Evolutionary conservation across 108 stramenopile species (phyloP).

Genomic region (Stephanodiscus minutulus): DNA sequence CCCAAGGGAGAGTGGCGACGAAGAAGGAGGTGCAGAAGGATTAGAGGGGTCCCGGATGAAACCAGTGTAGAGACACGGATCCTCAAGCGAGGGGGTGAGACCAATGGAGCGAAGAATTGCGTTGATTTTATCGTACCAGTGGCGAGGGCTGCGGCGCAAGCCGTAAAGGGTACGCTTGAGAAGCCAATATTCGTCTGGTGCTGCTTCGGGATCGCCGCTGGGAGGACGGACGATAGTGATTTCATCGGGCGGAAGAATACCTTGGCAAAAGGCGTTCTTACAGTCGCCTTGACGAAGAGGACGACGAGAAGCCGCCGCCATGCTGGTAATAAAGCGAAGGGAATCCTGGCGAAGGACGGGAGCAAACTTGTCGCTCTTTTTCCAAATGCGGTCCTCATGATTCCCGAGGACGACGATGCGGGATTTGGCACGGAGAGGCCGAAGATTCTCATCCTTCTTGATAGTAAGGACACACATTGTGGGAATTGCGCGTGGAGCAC

Average conservation of each 20-base stretch:
- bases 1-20: neutral
- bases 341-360: constrained; percentile 19
- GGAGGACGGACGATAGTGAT: constrained; percentile 12
- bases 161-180: constrained; percentile 36
- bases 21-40: neutral
- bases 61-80: constrained; percentile 32
- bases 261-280: constrained; percentile 47
- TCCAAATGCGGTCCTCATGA: constrained; percentile 16
- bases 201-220: constrained; percentile 8
- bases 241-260: constrained; percentile 18
- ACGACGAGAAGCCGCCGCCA: neutral
- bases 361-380: constrained; percentile 18
- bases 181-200: constrained; percentile 12
- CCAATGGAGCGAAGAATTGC: constrained; percentile 9
- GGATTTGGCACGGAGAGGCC: constrained; percentile 16
- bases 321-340: constrained; percentile 10
- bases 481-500: constrained; percentile 12
- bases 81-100: constrained; percentile 20
- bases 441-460: constrained; percentile 9
- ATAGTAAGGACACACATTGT: constrained; percentile 21
- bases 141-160: constrained; percentile 10
- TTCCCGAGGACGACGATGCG: constrained; percentile 20
- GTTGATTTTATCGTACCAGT: constrained; percentile 38
- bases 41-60: neutral
- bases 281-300: constrained; percentile 34